A percentile compares a stretch with the other conserved stretches of the same genome.
These are phyloP conservation scores for Erysiphe pulchra DNA, from an alignment of 2,329 filamentous ascomycete species.

Conservation along the genomic window DNA sequence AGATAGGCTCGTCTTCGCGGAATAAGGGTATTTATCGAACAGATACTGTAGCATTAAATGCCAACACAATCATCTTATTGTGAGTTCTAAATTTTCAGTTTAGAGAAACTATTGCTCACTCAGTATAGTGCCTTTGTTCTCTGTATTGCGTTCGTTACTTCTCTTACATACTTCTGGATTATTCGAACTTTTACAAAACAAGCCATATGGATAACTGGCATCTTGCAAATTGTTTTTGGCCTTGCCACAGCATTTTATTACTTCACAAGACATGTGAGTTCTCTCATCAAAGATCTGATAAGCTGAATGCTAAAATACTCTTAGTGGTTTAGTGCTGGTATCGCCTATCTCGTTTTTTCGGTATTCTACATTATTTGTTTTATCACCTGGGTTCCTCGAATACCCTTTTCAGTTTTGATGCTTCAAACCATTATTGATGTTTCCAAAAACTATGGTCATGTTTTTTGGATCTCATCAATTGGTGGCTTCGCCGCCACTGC, in stretches of 20 bases:
- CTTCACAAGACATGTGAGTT: slow-evolving; percentile 29
- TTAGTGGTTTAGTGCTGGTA: slow-evolving; percentile 52
- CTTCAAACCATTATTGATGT: slow-evolving; percentile 67
- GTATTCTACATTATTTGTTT: slow-evolving; percentile 63
- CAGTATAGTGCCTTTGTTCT: slow-evolving; percentile 35
- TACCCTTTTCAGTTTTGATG: slow-evolving; percentile 81
- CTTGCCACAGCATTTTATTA: slow-evolving; percentile 77
- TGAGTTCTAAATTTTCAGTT: slow-evolving; percentile 2
- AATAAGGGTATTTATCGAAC: slow-evolving; percentile 49
- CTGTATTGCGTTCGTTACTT: slow-evolving; percentile 45
- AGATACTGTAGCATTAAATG: slow-evolving; percentile 39
- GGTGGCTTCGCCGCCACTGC: slow-evolving; percentile 54
- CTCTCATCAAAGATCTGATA: not conserved
- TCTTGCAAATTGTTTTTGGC: slow-evolving; percentile 63
- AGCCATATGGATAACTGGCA: slow-evolving; percentile 80
- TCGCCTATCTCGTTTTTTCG: slow-evolving; percentile 67
- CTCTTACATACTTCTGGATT: slow-evolving; percentile 49
- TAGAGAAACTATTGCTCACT: not conserved
- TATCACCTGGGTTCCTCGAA: slow-evolving; percentile 67
- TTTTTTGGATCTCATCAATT: slow-evolving; percentile 64
- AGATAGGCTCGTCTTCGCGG: slow-evolving; percentile 21
- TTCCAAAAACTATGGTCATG: slow-evolving; percentile 58
- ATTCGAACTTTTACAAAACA: slow-evolving; percentile 62
- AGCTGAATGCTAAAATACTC: not conserved
- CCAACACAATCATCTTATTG: slow-evolving; percentile 71